Conservation (phyloP, 805 yeast genomes). For the Suhomyces pyralidae region DNA sequence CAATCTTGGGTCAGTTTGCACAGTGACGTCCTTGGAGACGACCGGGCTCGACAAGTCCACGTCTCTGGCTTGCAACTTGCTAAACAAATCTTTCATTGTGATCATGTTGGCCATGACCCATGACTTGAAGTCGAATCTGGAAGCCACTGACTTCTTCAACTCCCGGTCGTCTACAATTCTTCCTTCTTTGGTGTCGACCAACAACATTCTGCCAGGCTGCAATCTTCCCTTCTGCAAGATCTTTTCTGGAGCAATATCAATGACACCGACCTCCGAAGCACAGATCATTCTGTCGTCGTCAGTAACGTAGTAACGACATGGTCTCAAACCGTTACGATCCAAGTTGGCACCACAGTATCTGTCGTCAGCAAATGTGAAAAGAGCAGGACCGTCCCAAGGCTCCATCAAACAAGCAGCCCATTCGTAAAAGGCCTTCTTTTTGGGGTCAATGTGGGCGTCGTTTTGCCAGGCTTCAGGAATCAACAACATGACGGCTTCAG, state of each 20-base stretch:
- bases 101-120: constrained; percentile 89
- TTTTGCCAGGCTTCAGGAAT: constrained; percentile 99
- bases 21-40: constrained; percentile 32
- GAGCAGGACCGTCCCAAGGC: constrained; percentile 99
- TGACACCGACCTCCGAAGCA: constrained; percentile 98
- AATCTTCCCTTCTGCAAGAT: constrained; percentile 89
- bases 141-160: constrained; percentile 74
- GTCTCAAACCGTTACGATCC: constrained; percentile 96
- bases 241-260: constrained; percentile 78
- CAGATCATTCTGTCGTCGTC: constrained; percentile 94
- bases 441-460: constrained; percentile 81
- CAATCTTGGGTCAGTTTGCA: constrained; percentile 80
- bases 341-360: constrained; percentile 97
- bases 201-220: constrained; percentile 93
- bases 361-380: constrained; percentile 95
- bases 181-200: constrained; percentile 92
- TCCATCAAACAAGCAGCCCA: constrained; percentile 99
- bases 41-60: constrained; percentile 17
- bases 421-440: constrained; percentile 91
- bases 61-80: constrained; percentile 49
- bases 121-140: constrained; percentile 85
- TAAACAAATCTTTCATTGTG: constrained; percentile 70
- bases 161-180: constrained; percentile 90
- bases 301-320: constrained; percentile 95
- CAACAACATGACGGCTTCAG: constrained; percentile 95